Base-by-base conservation (phyloP, 352 stramenopile genomes). In the Pythium aphanidermatum region DNA sequence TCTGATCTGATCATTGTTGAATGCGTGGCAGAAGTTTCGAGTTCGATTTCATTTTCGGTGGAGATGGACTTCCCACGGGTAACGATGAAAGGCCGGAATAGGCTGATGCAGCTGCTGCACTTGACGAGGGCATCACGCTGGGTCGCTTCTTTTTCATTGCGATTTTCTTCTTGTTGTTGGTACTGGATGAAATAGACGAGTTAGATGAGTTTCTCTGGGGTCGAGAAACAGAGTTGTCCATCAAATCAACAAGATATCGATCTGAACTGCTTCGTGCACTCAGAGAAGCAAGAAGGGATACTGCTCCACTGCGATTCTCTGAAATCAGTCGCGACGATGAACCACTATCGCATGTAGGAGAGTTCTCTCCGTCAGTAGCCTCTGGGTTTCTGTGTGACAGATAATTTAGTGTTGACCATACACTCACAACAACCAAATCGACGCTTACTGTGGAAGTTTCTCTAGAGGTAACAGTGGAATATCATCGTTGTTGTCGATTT, bases 401-500 rank as follows among this genome's bases (percentile, higher is more conserved):
- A n/a, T n/a, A n/a, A n/a, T n/a, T n/a, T n/a, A n/a, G n/a, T n/a
- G n/a, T n/a, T n/a, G n/a, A n/a, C n/a, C n/a, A n/a, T n/a, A n/a
- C n/a, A n/a, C n/a, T n/a, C n/a, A n/a, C n/a, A n/a, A n/a, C n/a
- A n/a, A n/a, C n/a, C n/a, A n/a, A n/a, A n/a, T n/a, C n/a, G n/a
- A n/a, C 0, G 24, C 65, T 28, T 51, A 86, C 73, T 66, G 54
- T 2, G 70, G 51, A 0, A 86, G 49, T 14, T 79, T 81, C 36
- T 83, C 71, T 4, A 86, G 56, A 2, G 69, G 59, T 5, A 86
- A 51, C 3, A 60, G 48, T 5, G 74, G 74, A 16, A 86, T 81
- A 7, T 65, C 51, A 21, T 79, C 74, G 37, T 78, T 74, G 28
- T 78, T 74, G 27, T 73, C 65, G 23, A 63, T 43, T 24, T 9